Evolutionary conservation across 2,329 filamentous ascomycete genomes (phyloP), one percentile per base, ranked within the genome.

Genomic region (Cordyceps militaris): DNA sequence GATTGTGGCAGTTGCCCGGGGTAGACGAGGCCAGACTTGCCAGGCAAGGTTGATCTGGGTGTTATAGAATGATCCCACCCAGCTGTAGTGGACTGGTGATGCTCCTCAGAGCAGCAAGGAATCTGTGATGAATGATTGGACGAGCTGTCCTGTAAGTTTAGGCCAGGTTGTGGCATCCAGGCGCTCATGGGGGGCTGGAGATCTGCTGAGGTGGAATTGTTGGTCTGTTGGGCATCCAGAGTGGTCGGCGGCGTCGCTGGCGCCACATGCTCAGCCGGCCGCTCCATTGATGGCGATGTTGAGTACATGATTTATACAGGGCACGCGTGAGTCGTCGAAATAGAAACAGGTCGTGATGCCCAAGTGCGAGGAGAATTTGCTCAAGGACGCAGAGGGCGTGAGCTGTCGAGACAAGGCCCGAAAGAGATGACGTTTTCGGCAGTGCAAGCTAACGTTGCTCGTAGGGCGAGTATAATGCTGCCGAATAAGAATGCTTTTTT

Each of bases 51-150:
- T 19, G 50, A 58, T 36, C 50, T 30, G 8, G 50, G 56, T 2
- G 56, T 44, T 34, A 34, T n/a, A 21, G 56, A 54, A 10, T 52
- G 43, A 26, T 58, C 49, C 56, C 56, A 58, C 1, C 40, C 49
- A 9, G 42, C 30, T 2, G 47, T 44, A 10, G 28, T 16, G 9
- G 55, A 34, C 16, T 57, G 40, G 9, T 50, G 4, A 2, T 43
- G 36, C 7, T 57, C 46, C 2, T 19, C 38, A 26, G 44, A 43
- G 30, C 46, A 30, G 16, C 44, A 50, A 13, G 54, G 21, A 16
- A 43, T 28, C 30, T 51, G 55, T 36, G 55, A 34, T 24, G 36
- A 6, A n/a, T 34, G 14, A 14, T 24, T 19, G 28, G 47, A 21
- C 7, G 36, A 34, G 38, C 40, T 50, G 50, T 57, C 46, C 14